Conservation (phyloP, 2,329 filamentous ascomycete genomes). For the Kalaharituber pfeilii region DNA sequence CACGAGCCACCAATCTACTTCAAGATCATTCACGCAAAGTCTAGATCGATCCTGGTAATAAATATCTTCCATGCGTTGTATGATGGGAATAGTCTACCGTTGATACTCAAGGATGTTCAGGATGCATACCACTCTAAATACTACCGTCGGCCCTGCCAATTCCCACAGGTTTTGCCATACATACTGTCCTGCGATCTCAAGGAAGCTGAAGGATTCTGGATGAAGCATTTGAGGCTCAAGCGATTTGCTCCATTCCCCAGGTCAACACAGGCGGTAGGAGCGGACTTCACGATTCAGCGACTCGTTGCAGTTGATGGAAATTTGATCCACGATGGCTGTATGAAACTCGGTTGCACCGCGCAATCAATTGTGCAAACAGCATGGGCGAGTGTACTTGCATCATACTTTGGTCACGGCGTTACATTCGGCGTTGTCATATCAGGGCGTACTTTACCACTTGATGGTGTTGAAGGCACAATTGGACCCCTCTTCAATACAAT, state of each 20-base stretch:
- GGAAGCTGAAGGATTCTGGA: constrained; percentile 51
- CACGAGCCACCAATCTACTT: constrained; percentile 38
- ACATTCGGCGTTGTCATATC: constrained; percentile 62
- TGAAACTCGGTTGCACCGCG: constrained; percentile 51
- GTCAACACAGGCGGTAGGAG: constrained; percentile 16
- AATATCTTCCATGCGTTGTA: constrained; percentile 76
- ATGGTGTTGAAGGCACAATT: constrained; percentile 47
- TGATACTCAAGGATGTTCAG: constrained; percentile 45
- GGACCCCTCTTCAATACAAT: constrained; percentile 85
- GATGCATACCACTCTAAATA: constrained; percentile 32
- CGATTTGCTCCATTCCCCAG: constrained; percentile 23
- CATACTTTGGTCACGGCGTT: constrained; percentile 32
- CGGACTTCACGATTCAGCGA: neutral
- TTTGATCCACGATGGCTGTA: constrained; percentile 34
- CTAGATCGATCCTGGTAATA: constrained; percentile 35
- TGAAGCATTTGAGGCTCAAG: constrained; percentile 33
- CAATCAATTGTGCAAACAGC: constrained; percentile 61
- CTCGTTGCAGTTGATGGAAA: constrained; percentile 17
- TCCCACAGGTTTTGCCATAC: constrained; percentile 48
- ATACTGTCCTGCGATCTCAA: constrained; percentile 43
- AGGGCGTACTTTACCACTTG: constrained; percentile 53
- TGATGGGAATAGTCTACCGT: constrained; percentile 59
- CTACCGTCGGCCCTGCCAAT: constrained; percentile 28
- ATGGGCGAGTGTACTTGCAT: constrained; percentile 49
- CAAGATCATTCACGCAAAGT: constrained; percentile 26